Evolutionary conservation across 345 rosid genomes (phyloP), one percentile per base, ranked within the genome.

Genomic region (Boechera divaricarpa): DNA sequence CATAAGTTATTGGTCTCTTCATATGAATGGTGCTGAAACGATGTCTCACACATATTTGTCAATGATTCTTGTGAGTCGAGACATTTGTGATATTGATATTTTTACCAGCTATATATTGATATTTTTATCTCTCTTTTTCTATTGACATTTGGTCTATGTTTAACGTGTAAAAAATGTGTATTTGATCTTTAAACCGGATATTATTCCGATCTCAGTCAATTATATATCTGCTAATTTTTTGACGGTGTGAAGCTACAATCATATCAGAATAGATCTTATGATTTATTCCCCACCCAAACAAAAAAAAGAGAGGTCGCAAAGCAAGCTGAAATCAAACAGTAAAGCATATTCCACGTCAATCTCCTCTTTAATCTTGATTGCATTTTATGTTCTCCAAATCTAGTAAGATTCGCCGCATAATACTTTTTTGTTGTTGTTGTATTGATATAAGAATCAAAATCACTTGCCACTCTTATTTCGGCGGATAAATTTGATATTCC

Each of bases 331-430:
- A 44, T 44, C 1, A 44, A 44, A 67, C 49, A 53, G 44, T 70
- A 66, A 66, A 38, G 77, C 73, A 78, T 78, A 72, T 78, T 73
- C 74, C 77, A 67, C 67, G 62, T 78, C 67, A 9, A 72, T 65
- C 47, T 48, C 10, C 21, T 71, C 72, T 78, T 71, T 77, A 41
- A n/a, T 48, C 39, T 65, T 56, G 76, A 53, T 69, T 36, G 61
- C 72, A 16, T 72, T 72, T 78, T 24, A 59, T 78, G 64, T 59
- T 72, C 42, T 67, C 77, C 73, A 78, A 78, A 78, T 78, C 81
- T 66, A 57, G 41, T 72, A 78, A 57, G 63, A 65, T 64, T 64
- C 56, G 72, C 11, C 68, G 6, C 28, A 29, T 48, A 49, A 15
- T 47, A 47, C 16, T 6, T 15, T 47, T 13, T 39, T 38, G 42